phyloP scores from a whole-genome alignment of 768 basidiomycete genomes.

The Collybia mongolica region DNA sequence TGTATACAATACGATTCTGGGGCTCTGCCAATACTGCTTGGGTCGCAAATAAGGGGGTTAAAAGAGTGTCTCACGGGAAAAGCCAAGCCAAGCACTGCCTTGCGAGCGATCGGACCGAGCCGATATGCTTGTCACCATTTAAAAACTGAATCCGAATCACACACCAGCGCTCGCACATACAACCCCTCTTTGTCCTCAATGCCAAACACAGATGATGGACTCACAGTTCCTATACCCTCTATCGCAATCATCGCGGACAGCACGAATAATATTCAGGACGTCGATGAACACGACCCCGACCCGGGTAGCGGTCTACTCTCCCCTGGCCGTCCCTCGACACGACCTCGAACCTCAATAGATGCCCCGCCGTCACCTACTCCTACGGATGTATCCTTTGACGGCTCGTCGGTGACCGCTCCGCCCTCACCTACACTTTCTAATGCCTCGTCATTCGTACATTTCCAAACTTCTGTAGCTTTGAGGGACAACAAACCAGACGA shows the following conservation, averaged over 20 bases:
- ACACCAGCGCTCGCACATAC: neutral
- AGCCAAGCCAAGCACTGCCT: too few relatives aligned
- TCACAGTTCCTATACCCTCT: conserved; percentile 3
- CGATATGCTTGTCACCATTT: too few relatives aligned
- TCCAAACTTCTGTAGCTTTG: conserved; percentile 50
- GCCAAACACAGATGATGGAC: neutral
- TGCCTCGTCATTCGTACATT: conserved; percentile 55
- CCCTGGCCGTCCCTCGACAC: conserved; percentile 23
- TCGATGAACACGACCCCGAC: neutral
- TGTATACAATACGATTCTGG: too few relatives aligned
- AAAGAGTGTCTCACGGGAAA: too few relatives aligned
- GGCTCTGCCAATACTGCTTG: too few relatives aligned
- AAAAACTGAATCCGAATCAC: too few relatives aligned
- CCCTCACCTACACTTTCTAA: conserved; percentile 79
- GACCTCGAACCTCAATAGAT: neutral
- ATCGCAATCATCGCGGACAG: conserved; percentile 10
- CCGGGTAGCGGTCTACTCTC: conserved; percentile 18
- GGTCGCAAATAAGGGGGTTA: too few relatives aligned
- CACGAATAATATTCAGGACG: conserved; percentile 2
- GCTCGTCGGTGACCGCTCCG: conserved; percentile 40
- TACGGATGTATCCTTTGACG: conserved; percentile 32
- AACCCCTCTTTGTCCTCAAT: neutral
- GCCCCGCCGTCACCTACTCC: conserved; percentile 19
- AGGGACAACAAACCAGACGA: conserved; percentile 67
- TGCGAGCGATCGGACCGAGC: too few relatives aligned